A percentile compares a stretch with the other conserved stretches of the same genome.
Evolutionary conservation across 352 stramenopile species (phyloP).

Genomic region (Phytophthora niederhauseri): DNA sequence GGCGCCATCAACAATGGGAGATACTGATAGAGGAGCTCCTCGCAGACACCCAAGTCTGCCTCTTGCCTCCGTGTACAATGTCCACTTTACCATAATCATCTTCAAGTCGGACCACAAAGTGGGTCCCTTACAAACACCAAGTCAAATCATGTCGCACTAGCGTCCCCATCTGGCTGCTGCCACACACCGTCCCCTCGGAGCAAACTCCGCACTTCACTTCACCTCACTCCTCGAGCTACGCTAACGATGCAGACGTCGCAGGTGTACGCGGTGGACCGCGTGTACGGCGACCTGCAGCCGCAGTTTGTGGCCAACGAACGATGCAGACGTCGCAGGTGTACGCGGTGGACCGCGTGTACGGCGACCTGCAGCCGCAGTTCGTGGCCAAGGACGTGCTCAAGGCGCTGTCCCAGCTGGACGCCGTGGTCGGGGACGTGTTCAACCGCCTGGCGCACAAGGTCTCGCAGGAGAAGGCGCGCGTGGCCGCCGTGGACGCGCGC

Average conservation of each 20-base stretch:
- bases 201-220: neutral
- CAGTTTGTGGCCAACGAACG: slow-evolving; percentile 75
- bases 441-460: slow-evolving; percentile 81
- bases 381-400: slow-evolving; percentile 88
- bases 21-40: slow-evolving; percentile 54
- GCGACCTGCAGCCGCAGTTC: slow-evolving; percentile 85
- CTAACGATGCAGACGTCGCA: slow-evolving; percentile 86
- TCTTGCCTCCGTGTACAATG: slow-evolving; percentile 9
- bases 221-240: neutral
- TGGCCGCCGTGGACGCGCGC: slow-evolving; percentile 71
- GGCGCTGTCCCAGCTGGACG: slow-evolving; percentile 83
- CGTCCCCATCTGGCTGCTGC: slow-evolving; percentile 15
- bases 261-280: slow-evolving; percentile 87
- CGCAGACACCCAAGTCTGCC: neutral
- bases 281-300: slow-evolving; percentile 86
- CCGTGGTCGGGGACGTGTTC: slow-evolving; percentile 87
- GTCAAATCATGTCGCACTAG: slow-evolving; percentile 19
- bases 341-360: slow-evolving; percentile 86
- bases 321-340: slow-evolving; percentile 92
- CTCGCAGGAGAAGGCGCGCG: slow-evolving; percentile 79
- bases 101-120: slow-evolving; percentile 17
- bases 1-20: slow-evolving; percentile 44
- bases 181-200: slow-evolving; percentile 13
- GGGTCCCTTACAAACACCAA: slow-evolving; percentile 12
- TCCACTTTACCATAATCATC: slow-evolving; percentile 21